A percentile compares a stretch with the other conserved stretches of the same genome.
phyloP scores from a whole-genome alignment of 139 green algal genomes.

The Astrephomene gubernaculifera region DNA sequence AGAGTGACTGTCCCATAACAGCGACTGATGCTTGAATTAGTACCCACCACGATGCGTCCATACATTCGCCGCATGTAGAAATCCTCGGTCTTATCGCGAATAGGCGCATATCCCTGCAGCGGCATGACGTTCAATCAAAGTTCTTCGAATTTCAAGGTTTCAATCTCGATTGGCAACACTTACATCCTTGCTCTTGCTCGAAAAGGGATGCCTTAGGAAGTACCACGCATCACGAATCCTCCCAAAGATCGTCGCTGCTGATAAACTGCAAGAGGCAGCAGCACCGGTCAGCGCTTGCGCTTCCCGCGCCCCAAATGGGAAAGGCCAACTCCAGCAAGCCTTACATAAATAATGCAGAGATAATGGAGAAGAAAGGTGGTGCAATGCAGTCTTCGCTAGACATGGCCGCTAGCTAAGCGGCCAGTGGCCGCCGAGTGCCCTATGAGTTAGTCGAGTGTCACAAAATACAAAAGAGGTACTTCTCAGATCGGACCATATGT shows the following conservation, averaged over 20 bases:
- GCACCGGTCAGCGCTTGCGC: neutral
- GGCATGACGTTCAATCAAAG: neutral
- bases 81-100: conserved; percentile 91
- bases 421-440: too few relatives aligned
- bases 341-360: conserved; percentile 11
- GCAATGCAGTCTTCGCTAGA: conserved; percentile 8
- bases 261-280: neutral
- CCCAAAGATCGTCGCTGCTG: neutral
- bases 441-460: too few relatives aligned
- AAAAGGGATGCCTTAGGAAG: neutral
- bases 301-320: neutral
- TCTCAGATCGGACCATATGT: too few relatives aligned
- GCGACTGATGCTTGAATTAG: too few relatives aligned
- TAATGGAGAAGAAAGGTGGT: conserved; percentile 22
- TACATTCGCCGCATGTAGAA: conserved; percentile 97
- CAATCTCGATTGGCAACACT: too few relatives aligned
- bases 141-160: neutral
- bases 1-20: too few relatives aligned
- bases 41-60: conserved; percentile 84
- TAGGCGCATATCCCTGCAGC: conserved; percentile 89
- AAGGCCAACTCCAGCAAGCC: neutral
- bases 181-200: neutral
- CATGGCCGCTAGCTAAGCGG: too few relatives aligned
- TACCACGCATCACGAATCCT: conserved; percentile 7
- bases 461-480: too few relatives aligned